Conservation (phyloP, 352 stramenopile species). For the Poterioochromonas sp. region DNA sequence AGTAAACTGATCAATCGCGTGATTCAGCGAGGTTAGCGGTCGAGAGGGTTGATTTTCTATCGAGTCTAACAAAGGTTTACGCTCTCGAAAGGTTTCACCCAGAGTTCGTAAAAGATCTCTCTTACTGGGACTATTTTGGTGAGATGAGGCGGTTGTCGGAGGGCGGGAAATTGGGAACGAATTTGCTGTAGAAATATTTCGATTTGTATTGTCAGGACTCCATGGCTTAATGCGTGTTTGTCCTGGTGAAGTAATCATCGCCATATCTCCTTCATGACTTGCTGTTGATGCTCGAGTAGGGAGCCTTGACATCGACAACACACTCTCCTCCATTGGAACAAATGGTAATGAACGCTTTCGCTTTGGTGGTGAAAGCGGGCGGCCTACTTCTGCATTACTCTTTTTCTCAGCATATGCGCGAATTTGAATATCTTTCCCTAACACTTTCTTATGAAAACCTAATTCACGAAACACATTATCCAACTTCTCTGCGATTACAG, state of each 20-base stretch:
- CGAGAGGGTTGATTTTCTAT: background rate
- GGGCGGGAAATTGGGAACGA: background rate
- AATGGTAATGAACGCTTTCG: background rate
- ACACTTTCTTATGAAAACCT: slow-evolving; percentile 29
- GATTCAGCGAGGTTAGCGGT: background rate
- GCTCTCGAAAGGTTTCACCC: background rate
- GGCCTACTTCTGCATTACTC: background rate
- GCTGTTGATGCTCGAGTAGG: background rate
- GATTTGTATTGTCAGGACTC: background rate
- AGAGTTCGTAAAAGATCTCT: background rate
- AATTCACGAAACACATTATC: slow-evolving; percentile 6
- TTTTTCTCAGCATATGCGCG: background rate
- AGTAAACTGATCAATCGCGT: background rate
- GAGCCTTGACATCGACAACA: background rate
- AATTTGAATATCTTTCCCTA: slow-evolving; percentile 26
- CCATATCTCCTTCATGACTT: background rate
- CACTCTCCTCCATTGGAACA: background rate
- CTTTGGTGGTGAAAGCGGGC: background rate
- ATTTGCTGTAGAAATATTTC: background rate
- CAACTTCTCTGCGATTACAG: background rate
- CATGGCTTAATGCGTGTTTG: background rate
- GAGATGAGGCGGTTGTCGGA: background rate
- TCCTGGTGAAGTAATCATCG: background rate
- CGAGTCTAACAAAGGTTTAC: background rate
- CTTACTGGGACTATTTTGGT: background rate